These are phyloP conservation scores for Pleurotus tuoliensis DNA, from an alignment of 768 basidiomycete species.

Conservation along the genomic window DNA sequence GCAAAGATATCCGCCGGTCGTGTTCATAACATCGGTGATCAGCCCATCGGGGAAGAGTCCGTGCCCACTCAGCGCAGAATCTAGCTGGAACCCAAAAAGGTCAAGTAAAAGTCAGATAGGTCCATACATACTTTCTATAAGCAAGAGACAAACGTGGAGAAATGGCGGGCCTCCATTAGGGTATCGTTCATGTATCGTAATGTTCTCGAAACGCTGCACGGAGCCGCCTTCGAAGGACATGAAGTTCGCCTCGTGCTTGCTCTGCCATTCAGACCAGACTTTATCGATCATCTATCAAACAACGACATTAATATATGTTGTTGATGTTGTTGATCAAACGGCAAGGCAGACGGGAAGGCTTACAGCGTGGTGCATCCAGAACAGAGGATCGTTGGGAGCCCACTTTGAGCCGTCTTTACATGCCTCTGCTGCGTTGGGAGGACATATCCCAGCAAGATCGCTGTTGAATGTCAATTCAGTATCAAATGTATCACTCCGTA, in stretches of 20 bases:
- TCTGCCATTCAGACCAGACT: conserved; percentile 34
- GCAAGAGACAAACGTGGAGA: not conserved
- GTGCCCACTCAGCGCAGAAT: conserved; percentile 13
- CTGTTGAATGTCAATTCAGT: conserved; percentile 11
- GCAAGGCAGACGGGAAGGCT: not conserved
- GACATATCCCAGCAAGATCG: conserved; percentile 25
- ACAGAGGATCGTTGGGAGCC: conserved; percentile 31
- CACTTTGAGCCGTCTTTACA: conserved; percentile 24
- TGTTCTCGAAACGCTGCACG: conserved; percentile 20
- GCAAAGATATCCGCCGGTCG: conserved; percentile 27
- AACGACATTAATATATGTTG: not conserved
- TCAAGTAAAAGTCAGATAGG: too few species aligned
- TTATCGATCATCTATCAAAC: conserved; percentile 28
- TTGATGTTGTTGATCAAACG: too few species aligned
- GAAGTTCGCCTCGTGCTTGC: conserved; percentile 16
- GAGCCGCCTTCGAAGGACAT: conserved; percentile 27
- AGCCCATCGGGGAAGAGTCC: not conserved
- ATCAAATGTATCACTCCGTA: not conserved
- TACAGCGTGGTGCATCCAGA: conserved; percentile 32
- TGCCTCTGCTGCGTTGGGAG: conserved; percentile 16
- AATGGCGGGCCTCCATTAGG: conserved; percentile 20
- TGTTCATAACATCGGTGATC: conserved; percentile 25
- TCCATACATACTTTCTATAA: conserved; percentile 8
- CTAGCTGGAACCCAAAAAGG: conserved; percentile 19
- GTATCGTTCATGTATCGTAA: conserved; percentile 17